Evolutionary conservation across 345 rosid species (phyloP).

Genomic region (Hibiscus tridactylites): DNA sequence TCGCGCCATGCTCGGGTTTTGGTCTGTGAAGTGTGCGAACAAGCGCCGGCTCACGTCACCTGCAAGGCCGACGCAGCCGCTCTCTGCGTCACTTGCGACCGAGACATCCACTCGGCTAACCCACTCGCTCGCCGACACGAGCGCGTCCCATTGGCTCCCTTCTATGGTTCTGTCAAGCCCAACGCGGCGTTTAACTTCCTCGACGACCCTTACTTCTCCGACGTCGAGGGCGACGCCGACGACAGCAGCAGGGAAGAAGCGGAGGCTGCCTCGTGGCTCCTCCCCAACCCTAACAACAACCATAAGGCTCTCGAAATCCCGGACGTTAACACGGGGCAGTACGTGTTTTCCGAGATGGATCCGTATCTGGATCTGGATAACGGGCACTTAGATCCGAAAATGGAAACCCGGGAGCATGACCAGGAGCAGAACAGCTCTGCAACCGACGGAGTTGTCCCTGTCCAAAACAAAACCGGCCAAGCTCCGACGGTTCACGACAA

Average conservation of each 20-base stretch:
- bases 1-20: constrained; percentile 90
- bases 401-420: constrained; percentile 41
- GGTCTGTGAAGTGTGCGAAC: constrained; percentile 94
- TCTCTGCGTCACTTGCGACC: constrained; percentile 88
- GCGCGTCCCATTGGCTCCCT: constrained; percentile 72
- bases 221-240: constrained; percentile 36
- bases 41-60: constrained; percentile 92
- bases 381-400: constrained; percentile 49
- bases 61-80: constrained; percentile 98
- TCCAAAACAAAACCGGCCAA: constrained; percentile 29
- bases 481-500: constrained; percentile 35
- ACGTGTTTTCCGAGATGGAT: constrained; percentile 59
- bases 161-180: constrained; percentile 49
- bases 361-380: constrained; percentile 76
- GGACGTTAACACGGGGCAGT: constrained; percentile 65
- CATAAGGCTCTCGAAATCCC: constrained; percentile 40
- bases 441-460: constrained; percentile 81
- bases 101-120: constrained; percentile 92
- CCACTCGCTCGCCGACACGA: constrained; percentile 90
- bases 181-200: constrained; percentile 37
- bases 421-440: constrained; percentile 75
- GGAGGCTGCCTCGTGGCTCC: constrained; percentile 77
- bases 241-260: constrained; percentile 62
- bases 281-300: constrained; percentile 46
- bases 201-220: constrained; percentile 36